Percentiles rank a stretch among this genome's conserved stretches.
Evolutionary conservation across 768 basidiomycete genomes (phyloP).

Genomic region (Boletales sp.): DNA sequence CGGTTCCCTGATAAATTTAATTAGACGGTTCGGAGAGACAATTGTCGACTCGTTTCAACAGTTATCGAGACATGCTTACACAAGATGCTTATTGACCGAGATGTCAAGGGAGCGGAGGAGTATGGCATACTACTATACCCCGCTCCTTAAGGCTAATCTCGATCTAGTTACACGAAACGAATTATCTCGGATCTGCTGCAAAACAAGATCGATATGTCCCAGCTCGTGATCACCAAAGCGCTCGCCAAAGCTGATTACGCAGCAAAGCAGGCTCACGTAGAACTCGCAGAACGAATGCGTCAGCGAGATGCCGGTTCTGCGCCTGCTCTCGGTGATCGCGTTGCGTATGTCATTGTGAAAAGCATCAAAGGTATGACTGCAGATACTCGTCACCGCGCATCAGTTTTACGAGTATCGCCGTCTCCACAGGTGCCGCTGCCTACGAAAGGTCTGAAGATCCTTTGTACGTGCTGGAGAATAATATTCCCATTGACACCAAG

Average conservation of each 20-base stretch:
- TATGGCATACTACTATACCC: constrained; percentile 35
- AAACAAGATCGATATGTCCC: constrained; percentile 98
- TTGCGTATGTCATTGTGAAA: constrained; percentile 98
- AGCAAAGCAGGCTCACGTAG: constrained; percentile 94
- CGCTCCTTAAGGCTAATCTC: constrained; percentile 14
- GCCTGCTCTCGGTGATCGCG: constrained; percentile 95
- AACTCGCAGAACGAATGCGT: constrained; percentile 93
- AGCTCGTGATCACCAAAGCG: constrained; percentile 98
- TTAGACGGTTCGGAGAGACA: constrained; percentile 96
- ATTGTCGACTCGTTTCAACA: constrained; percentile 96
- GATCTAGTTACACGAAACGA: constrained; percentile 84
- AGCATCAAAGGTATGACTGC: constrained; percentile 75
- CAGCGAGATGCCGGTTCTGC: constrained; percentile 97
- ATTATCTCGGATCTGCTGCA: constrained; percentile 91
- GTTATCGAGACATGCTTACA: constrained; percentile 98
- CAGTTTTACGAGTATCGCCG: neutral
- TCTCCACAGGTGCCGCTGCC: constrained; percentile 78
- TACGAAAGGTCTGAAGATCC: constrained; percentile 99
- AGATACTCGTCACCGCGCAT: neutral
- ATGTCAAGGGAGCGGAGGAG: constrained; percentile 93
- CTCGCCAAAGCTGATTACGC: constrained; percentile 90
- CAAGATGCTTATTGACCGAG: constrained; percentile 95
- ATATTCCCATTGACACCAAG: constrained; percentile 95
- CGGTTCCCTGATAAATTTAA: neutral
- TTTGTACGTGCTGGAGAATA: constrained; percentile 95